Evolutionary conservation across 2,329 filamentous ascomycete species (phyloP), one percentile per base, ranked within the genome.

Genomic region (Davidsoniella neocaledoniae): DNA sequence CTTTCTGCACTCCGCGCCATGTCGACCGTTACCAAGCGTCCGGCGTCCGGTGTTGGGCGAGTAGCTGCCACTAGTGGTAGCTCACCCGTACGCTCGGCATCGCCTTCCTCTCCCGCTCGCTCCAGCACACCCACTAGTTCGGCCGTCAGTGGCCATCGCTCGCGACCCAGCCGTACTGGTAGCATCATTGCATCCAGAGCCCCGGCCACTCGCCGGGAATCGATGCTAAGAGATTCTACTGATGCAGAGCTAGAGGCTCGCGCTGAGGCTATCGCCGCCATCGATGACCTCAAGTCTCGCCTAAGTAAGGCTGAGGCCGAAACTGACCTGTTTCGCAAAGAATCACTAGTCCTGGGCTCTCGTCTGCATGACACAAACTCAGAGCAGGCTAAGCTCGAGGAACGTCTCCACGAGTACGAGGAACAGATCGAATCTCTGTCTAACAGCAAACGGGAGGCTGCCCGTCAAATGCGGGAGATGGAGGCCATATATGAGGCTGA

Each of bases 401-500:
- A 96, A 62, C 79, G 78, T 55, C 72, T 83, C 43, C 88, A 95
- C 62, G 88, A 94, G 64, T 80, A 78, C 59, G 87, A 91, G 54
- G 85, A 90, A 63, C 79, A 81, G 60, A 76, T 90, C 52, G 87
- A 94, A 64, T 70, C 75, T 6, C 71, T 96, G 49, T 79, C 80
- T 60, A 87, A 85, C 58, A 86, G 94, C 60, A 88, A 91, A 67
- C 78, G 85, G 58, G 88, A 96, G 57, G 73, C 81, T 50, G 77
- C 81, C 26, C 77, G 87, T 55, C 83, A 93, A 64, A 84, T 86
- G 60, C 79, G 90, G 55, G 91, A 98, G 63, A 80, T 95, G 68
- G 88, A 95, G 64, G 79, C 81, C 55, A 88, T 93, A 56, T 93
- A 94, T 63, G 90, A 96, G 64, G 79, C 83, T 42, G 91, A 98